Evolutionary conservation across 192 early-diverging fungal species (phyloP).

Genomic region (Coemansia sp.): DNA sequence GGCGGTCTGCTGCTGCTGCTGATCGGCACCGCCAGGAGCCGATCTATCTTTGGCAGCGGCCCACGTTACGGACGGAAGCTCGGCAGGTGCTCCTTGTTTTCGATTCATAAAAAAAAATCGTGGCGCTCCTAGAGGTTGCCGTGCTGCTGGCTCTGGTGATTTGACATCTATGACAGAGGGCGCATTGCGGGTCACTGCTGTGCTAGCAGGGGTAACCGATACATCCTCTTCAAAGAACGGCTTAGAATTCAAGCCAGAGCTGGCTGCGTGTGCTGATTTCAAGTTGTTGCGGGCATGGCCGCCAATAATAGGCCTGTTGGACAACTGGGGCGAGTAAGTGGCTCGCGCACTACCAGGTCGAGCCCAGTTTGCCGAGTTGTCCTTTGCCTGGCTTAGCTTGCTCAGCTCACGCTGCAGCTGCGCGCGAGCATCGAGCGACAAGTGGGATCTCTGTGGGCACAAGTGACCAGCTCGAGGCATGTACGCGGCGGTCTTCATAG

Average conservation of each 20-base stretch:
- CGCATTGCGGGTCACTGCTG: background rate
- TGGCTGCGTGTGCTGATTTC: conserved; percentile 8
- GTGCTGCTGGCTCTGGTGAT: background rate
- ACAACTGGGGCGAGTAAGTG: background rate
- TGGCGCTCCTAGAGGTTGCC: background rate
- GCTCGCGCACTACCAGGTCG: background rate
- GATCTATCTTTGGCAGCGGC: background rate
- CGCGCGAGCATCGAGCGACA: background rate
- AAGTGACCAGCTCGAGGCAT: background rate
- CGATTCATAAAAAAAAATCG: conserved; percentile 19
- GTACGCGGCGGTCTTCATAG: background rate
- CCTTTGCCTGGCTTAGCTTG: background rate
- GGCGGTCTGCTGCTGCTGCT: background rate
- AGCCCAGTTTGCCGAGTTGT: background rate
- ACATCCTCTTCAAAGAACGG: conserved; percentile 18
- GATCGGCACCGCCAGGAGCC: background rate
- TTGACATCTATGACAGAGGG: background rate
- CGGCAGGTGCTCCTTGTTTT: background rate
- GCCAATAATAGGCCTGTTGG: conserved; percentile 10
- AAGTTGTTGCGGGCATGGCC: conserved; percentile 29
- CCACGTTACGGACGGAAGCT: conserved; percentile 13
- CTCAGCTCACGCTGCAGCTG: background rate
- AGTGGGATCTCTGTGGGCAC: background rate
- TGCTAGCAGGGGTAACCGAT: background rate
- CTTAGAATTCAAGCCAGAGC: conserved; percentile 9